These are phyloP conservation scores for Pezicula radicicola DNA, from an alignment of 2,329 filamentous ascomycete genomes.

Conservation along the genomic window DNA sequence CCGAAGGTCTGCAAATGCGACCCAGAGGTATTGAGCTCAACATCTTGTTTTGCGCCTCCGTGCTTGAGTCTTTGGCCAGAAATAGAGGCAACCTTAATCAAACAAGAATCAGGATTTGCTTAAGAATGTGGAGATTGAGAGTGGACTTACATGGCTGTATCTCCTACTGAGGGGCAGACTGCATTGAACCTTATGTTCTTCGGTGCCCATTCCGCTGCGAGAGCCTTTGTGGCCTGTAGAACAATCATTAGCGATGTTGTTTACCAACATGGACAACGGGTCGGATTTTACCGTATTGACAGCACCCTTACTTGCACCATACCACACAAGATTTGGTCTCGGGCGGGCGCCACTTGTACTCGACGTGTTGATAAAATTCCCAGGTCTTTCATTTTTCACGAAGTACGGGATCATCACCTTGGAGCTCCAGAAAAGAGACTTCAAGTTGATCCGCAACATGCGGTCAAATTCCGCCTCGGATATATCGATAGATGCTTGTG, in stretches of 20 bases:
- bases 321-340: conserved; percentile 60
- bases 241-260: too few relatives aligned
- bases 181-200: conserved; percentile 69
- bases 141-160: conserved; percentile 48
- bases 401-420: not conserved
- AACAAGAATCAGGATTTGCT: not conserved
- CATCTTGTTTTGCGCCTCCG: conserved; percentile 50
- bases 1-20: conserved; percentile 48
- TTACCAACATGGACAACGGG: too few relatives aligned
- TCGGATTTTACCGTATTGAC: conserved; percentile 58
- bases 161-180: conserved; percentile 63
- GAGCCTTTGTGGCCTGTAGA: conserved; percentile 56
- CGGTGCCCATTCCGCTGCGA: conserved; percentile 69
- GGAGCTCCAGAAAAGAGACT: not conserved
- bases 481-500: not conserved
- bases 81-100: conserved; percentile 30
- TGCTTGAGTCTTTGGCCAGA: conserved; percentile 56
- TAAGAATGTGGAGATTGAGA: not conserved
- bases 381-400: not conserved
- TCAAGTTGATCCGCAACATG: not conserved
- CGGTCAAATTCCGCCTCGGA: not conserved
- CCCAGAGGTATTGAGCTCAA: conserved; percentile 49
- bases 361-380: conserved; percentile 40
- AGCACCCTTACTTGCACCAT: conserved; percentile 64
- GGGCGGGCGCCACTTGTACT: conserved; percentile 58